Base-by-base conservation (phyloP, 106 monocot species). In the Agapanthus africanus region DNA sequence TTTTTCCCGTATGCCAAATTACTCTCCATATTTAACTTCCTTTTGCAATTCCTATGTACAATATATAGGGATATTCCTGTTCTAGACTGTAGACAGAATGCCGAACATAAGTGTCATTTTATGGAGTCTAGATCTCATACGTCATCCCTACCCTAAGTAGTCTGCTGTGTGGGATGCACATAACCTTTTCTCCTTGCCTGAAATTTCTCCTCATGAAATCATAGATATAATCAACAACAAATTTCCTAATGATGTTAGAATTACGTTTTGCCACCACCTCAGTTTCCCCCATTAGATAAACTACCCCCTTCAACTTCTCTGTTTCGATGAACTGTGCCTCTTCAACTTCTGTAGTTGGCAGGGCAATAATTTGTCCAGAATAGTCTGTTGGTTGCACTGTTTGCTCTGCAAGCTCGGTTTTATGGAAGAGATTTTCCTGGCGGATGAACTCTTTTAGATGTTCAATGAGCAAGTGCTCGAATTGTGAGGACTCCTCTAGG, bases 131-230 rank as follows among this genome's bases (percentile, higher is more conserved):
- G 3, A 44, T 44, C 44, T 44, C 44, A 44, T 44, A 84, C 31
- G 78, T 81, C 74, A 85, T 81, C 28, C 85, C 85, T 18, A 85
- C 71, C 74, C 69, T 81, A 15, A 85, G 77, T 14, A 85, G 37
- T 71, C 66, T 78, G 30, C 68, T 40, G 7, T 52, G 65, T 7
- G 81, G 85, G 32, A 85, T 71, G 0, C 59, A 38, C 77, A 81
- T 67, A 7, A 75, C 37, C 18, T 72, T 73, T 21, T 72, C 78
- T 36, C 77, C 81, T 42, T 81, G 77, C 71, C 81, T 74, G 68
- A 81, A 74, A 47, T 85, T 85, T 35, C 71, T 81, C 81, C 71
- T 78, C 16, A 81, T 68, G 62, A 85, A 78, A 11, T 38, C 41
- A 50, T 85, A 85, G 27, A 85, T 31, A 46, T 78, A 54, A 70